Evolutionary conservation across 331 rosid species (phyloP).

Genomic region (Cydonia oblonga): DNA sequence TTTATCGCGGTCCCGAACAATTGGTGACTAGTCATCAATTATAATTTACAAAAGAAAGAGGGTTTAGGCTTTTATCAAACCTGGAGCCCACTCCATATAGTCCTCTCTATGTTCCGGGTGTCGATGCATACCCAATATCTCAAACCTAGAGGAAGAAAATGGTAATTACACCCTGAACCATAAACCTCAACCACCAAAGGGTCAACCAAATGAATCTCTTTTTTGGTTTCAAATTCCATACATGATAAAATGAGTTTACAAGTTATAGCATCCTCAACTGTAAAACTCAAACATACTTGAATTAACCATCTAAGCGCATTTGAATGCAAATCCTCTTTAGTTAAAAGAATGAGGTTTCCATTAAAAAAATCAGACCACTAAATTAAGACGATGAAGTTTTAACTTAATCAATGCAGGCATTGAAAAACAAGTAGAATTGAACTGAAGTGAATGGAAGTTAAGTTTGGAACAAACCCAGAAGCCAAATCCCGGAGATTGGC

Average conservation of each 20-base stretch:
- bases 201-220: background rate
- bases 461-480: conserved; percentile 65
- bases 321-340: background rate
- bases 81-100: conserved; percentile 99
- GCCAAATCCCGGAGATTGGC: conserved; percentile 61
- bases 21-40: background rate
- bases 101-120: conserved; percentile 91
- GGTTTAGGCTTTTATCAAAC: conserved; percentile 31
- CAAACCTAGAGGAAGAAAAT: conserved; percentile 46
- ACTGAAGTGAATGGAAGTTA: background rate
- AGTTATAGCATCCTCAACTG: background rate
- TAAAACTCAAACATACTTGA: background rate
- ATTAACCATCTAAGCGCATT: background rate
- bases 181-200: conserved; percentile 4
- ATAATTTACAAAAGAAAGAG: conserved; percentile 9
- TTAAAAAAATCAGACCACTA: background rate
- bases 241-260: background rate
- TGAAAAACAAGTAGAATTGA: background rate
- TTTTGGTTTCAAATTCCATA: background rate
- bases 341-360: background rate
- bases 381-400: background rate
- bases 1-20: background rate
- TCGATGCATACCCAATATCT: conserved; percentile 88
- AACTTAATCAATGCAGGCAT: background rate
- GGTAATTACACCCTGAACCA: background rate